Percentiles rank a stretch among this genome's conserved stretches.
Conservation (phyloP, 2,329 filamentous ascomycete species). For the Fusarium concolor region DNA sequence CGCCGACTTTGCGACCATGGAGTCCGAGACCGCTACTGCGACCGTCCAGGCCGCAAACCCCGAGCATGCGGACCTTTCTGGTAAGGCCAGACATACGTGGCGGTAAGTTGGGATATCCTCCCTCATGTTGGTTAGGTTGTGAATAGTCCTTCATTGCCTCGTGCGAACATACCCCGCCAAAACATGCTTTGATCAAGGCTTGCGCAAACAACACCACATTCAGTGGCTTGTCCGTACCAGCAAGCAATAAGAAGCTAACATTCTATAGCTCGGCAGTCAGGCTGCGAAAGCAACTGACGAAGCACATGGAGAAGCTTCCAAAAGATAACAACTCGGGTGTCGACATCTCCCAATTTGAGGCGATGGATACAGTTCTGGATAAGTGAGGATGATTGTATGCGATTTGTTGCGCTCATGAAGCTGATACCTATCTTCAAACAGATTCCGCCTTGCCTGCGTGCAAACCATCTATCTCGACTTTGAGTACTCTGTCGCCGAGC, state of each 20-base stretch:
- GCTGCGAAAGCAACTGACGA: slow-evolving; percentile 56
- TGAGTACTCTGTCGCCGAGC: slow-evolving; percentile 69
- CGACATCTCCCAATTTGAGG: slow-evolving; percentile 58
- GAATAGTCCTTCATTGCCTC: slow-evolving; percentile 4
- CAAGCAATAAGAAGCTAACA: slow-evolving; percentile 36
- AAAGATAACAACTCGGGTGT: slow-evolving; percentile 51
- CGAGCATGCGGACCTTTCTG: slow-evolving; percentile 39
- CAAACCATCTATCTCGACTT: slow-evolving; percentile 79
- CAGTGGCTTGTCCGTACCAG: slow-evolving; percentile 11
- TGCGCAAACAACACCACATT: slow-evolving; percentile 13
- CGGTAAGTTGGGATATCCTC: slow-evolving; percentile 50
- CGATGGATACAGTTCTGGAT: slow-evolving; percentile 57
- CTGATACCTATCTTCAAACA: slow-evolving; percentile 49
- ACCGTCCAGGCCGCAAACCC: slow-evolving; percentile 24
- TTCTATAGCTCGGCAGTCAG: slow-evolving; percentile 56
- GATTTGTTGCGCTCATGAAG: slow-evolving; percentile 13
- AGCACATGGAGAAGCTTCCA: slow-evolving; percentile 58
- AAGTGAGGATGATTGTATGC: slow-evolving; percentile 50
- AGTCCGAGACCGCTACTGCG: slow-evolving; percentile 29
- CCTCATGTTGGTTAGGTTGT: neutral
- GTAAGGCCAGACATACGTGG: slow-evolving; percentile 54
- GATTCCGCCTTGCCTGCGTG: slow-evolving; percentile 78
- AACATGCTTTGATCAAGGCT: neutral
- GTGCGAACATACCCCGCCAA: slow-evolving; percentile 14
- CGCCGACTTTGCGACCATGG: slow-evolving; percentile 38